Evolutionary conservation across 78 protist genomes (phyloP), one percentile per base, ranked within the genome.

Genomic region (Dictyostelium citrinum): DNA sequence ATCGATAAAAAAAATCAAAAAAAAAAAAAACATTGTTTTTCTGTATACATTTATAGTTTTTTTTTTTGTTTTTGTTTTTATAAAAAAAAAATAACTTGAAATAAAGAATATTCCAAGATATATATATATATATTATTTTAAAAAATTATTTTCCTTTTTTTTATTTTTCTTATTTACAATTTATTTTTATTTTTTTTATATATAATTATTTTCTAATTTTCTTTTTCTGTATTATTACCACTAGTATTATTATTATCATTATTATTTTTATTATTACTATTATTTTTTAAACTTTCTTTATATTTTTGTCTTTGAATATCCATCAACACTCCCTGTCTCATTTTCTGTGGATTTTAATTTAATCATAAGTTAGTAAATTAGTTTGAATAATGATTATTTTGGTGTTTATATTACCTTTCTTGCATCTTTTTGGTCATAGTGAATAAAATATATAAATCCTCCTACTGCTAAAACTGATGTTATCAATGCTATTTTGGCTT

Each of bases 221-320:
- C 29, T 29, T 70, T 31, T 24, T 16, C 31, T 3, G 51, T 49
- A 20, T 49, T 45, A 39, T 46, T 49, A 3, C 35, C 24, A 24
- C 9, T 20, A 43, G 3, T 37, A 76, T 27, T 11, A 6, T 29
- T 29, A 29, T 27, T 45, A 45, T 77, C 58, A 51, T 51, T 79
- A 39, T 29, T 77, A 46, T 49, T 77, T 5, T 37, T 46, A 8
- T 37, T 29, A 20, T 6, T 29, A 12, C 7, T 31, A 9, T 20
- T 20, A 35, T 3, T 46, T 80, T 39, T 80, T 55, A 55, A 55
- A 55, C n/a, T 80, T 12, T 80, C 84, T 80, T 80, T 80, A 80
- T 55, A 80, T 58, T 55, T 80, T 33, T 80, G 84, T 80, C 84
- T 80, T 80, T 80, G 58, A 35, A 80, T 58, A 80, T 80, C 84